Evolutionary conservation across 805 yeast genomes (phyloP).

Genomic region (Kuraishia piskuri): DNA sequence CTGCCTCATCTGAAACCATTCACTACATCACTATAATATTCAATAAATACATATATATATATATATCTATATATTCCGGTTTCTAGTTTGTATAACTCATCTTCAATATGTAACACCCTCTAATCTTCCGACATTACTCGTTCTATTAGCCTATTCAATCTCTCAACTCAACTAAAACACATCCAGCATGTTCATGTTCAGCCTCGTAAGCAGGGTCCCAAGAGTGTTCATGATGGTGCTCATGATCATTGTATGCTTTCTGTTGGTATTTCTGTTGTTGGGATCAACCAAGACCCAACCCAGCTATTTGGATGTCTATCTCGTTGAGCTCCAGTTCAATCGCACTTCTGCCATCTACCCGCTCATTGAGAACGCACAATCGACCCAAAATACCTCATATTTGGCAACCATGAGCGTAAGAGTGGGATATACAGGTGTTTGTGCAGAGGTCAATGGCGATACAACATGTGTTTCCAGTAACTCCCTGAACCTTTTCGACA

Average conservation of each 20-base stretch:
- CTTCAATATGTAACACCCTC: not conserved
- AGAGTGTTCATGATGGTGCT: slow-evolving; percentile 30
- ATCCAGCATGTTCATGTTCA: not conserved
- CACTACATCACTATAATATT: not conserved
- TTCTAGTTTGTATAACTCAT: not conserved
- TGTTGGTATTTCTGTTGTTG: slow-evolving; percentile 45
- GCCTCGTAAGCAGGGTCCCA: slow-evolving; percentile 19
- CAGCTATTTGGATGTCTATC: slow-evolving; percentile 39
- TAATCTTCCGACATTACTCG: not conserved
- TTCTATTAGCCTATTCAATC: not conserved
- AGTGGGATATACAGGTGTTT: slow-evolving; percentile 50
- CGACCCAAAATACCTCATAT: slow-evolving; percentile 20
- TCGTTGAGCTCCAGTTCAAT: slow-evolving; percentile 42
- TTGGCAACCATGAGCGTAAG: slow-evolving; percentile 33
- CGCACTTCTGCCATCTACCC: slow-evolving; percentile 31
- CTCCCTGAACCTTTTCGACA: slow-evolving; percentile 14
- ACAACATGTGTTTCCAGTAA: slow-evolving; percentile 28
- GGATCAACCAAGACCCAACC: slow-evolving; percentile 39
- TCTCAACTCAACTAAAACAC: not conserved
- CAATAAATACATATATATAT: not conserved
- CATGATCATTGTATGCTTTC: slow-evolving; percentile 37
- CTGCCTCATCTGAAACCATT: not conserved
- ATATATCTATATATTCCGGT: not conserved
- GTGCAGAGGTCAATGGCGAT: slow-evolving; percentile 28
- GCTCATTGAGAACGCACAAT: slow-evolving; percentile 29